phyloP scores from a whole-genome alignment of 2,329 filamentous ascomycete genomes.

The Botrytis porri region DNA sequence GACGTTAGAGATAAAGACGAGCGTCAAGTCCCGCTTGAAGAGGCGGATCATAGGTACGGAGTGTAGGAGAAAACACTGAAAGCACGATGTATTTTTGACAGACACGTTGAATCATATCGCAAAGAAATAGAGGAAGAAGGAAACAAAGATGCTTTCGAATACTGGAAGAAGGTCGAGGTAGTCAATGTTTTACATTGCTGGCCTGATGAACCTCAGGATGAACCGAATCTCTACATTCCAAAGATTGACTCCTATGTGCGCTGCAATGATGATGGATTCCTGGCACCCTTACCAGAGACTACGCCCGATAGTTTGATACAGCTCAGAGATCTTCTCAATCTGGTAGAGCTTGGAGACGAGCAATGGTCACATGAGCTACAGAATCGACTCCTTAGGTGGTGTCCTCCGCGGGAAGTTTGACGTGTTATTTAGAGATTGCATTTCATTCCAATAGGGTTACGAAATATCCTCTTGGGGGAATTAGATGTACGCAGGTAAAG shows the following conservation, averaged over 20 bases:
- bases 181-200: background rate
- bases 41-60: background rate
- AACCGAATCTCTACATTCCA: background rate
- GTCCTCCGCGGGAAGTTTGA: too few species aligned
- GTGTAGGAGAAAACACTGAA: background rate
- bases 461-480: background rate
- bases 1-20: background rate
- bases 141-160: background rate
- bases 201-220: background rate
- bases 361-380: background rate
- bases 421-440: background rate
- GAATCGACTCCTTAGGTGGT: background rate
- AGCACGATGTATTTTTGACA: background rate
- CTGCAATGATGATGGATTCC: background rate
- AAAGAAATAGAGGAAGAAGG: background rate
- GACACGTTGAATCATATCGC: background rate
- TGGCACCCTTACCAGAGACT: background rate
- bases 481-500: background rate
- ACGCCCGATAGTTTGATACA: background rate
- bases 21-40: background rate
- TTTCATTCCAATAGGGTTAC: background rate
- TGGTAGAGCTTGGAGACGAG: background rate
- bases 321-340: background rate
- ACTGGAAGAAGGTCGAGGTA: background rate
- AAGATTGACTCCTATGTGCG: background rate